Percentiles rank a stretch among this genome's conserved stretches.
Conservation (phyloP, 176 grass and related monocot genomes). For the Poa annua region DNA sequence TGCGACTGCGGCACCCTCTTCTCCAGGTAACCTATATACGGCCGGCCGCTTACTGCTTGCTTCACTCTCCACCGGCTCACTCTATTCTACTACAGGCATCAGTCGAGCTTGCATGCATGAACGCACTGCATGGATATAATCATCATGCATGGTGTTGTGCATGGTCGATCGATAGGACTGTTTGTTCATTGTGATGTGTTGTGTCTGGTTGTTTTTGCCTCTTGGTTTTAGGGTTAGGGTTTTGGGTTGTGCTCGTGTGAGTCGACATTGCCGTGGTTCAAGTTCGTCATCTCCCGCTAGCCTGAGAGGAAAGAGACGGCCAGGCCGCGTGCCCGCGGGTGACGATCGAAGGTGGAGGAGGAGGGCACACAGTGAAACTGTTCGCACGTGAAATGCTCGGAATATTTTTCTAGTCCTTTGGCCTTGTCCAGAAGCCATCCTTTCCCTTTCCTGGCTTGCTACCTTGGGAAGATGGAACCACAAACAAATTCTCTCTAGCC, state of each 20-base stretch:
- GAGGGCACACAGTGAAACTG: constrained; percentile 33
- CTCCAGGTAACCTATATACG: constrained; percentile 58
- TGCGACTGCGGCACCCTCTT: constrained; percentile 99
- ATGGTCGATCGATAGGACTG: constrained; percentile 35
- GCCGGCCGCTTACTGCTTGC: no score
- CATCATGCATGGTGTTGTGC: constrained; percentile 60
- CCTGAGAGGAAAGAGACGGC: constrained; percentile 37
- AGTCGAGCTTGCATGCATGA: background rate
- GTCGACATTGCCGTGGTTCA: constrained; percentile 47
- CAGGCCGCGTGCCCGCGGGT: no score
- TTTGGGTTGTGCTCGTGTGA: constrained; percentile 47
- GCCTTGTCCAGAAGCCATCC: constrained; percentile 39
- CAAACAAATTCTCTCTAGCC: constrained; percentile 8
- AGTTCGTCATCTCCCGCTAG: constrained; percentile 21
- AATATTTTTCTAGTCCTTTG: constrained; percentile 19
- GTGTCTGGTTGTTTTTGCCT: background rate
- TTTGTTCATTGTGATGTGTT: background rate
- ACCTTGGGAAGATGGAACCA: constrained; percentile 48
- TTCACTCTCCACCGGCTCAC: background rate
- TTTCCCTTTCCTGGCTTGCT: constrained; percentile 42
- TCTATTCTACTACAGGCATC: no score
- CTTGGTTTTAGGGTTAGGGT: constrained; percentile 70
- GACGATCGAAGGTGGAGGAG: constrained; percentile 2
- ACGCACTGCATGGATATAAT: constrained; percentile 5
- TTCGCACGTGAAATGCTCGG: constrained; percentile 60